phyloP scores from a whole-genome alignment of 1,139 yeast genomes.

The Nakaseomyces nivariensis region DNA sequence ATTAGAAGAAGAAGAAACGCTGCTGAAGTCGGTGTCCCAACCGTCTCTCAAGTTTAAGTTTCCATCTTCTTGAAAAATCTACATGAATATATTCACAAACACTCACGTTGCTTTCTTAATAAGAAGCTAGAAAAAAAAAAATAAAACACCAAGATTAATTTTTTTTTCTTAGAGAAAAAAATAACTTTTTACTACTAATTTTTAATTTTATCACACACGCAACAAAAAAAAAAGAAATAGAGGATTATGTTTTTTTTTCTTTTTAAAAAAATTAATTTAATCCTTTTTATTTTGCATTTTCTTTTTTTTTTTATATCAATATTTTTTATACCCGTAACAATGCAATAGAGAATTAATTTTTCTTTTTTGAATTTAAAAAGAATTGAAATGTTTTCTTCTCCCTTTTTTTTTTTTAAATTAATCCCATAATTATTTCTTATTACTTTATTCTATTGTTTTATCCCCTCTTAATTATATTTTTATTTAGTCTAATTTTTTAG shows the following conservation, averaged over 20 bases:
- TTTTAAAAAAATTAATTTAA: background rate
- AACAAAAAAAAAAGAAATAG: background rate
- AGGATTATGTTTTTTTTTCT: background rate
- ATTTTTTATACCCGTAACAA: background rate
- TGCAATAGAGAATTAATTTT: background rate
- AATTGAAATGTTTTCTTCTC: no score
- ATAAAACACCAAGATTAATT: background rate
- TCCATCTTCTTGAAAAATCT: background rate
- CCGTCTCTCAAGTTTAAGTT: constrained; percentile 68
- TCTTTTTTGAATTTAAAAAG: background rate
- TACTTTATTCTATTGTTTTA: no score
- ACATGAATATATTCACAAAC: background rate
- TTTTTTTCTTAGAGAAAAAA: background rate
- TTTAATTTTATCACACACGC: background rate
- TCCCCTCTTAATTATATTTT: background rate
- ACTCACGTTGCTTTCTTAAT: no score
- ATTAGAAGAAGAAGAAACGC: constrained; percentile 33
- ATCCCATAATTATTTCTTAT: no score
- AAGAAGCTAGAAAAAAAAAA: background rate
- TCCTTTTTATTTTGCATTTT: background rate
- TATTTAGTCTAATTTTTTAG: background rate
- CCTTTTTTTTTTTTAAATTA: no score
- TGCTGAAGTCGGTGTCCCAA: constrained; percentile 78
- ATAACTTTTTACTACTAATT: background rate
- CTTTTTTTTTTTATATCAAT: background rate